phyloP scores from a whole-genome alignment of 306 rosid genomes.

The Biancaea sappan region DNA sequence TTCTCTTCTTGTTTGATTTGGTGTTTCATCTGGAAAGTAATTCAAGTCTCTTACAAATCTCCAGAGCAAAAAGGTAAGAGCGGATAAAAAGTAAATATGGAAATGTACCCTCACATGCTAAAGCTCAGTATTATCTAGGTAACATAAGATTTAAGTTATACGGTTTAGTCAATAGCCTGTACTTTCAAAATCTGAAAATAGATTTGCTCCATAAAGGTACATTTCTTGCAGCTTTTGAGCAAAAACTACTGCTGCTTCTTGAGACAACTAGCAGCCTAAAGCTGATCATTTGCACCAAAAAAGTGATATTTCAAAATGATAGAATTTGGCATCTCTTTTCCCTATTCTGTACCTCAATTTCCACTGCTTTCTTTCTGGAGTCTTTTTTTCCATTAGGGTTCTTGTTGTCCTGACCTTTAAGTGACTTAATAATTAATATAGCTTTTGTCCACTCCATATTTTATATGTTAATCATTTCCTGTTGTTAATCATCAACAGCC shows the following conservation, averaged over 20 bases:
- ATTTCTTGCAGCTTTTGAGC: slow-evolving; percentile 10
- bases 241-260: slow-evolving; percentile 4
- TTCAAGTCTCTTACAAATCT: slow-evolving; percentile 1
- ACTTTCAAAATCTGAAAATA: not conserved
- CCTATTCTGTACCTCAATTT: not conserved
- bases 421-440: slow-evolving; percentile 5
- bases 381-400: not conserved
- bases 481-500: slow-evolving; percentile 58
- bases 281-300: not conserved
- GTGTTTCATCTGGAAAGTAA: not conserved
- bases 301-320: slow-evolving; percentile 24
- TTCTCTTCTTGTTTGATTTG: not conserved
- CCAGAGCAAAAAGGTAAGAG: not conserved
- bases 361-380: not conserved
- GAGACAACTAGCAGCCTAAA: not conserved
- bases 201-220: not conserved
- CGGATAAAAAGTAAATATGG: not conserved
- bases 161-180: not conserved
- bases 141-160: not conserved
- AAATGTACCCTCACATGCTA: not conserved
- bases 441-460: not conserved
- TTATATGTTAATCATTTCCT: slow-evolving; percentile 24
- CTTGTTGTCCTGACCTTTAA: not conserved
- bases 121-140: slow-evolving; percentile 1
- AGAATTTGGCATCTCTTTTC: slow-evolving; percentile 8